phyloP scores from a whole-genome alignment of 495 filamentous ascomycete genomes.

The Penicillium waksmanii region DNA sequence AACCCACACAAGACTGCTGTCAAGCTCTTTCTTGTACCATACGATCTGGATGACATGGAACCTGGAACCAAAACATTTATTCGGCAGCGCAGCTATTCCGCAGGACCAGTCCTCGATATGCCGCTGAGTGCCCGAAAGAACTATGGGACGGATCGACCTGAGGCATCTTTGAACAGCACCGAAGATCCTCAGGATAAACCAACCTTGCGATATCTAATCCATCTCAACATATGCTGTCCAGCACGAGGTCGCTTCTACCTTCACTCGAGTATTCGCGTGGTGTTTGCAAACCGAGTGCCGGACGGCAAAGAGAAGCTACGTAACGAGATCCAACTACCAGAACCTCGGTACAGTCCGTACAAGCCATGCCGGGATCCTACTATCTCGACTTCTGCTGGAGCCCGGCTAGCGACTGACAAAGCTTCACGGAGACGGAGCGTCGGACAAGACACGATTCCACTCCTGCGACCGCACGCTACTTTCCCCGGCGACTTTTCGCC shows the following conservation, averaged over 20 bases:
- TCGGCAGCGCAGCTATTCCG: constrained; percentile 90
- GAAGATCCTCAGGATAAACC: constrained; percentile 68
- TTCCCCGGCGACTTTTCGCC: constrained; percentile 16
- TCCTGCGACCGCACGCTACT: constrained; percentile 14
- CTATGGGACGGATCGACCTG: constrained; percentile 47
- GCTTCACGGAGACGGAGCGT: constrained; percentile 60
- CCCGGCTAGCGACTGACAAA: constrained; percentile 54
- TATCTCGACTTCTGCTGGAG: constrained; percentile 16
- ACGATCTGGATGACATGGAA: constrained; percentile 95
- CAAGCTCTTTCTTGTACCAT: constrained; percentile 92
- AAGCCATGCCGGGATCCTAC: constrained; percentile 62
- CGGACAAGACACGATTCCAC: constrained; percentile 48
- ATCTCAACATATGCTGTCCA: constrained; percentile 91
- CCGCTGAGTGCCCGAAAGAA: constrained; percentile 56
- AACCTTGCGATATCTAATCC: constrained; percentile 86
- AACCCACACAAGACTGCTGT: constrained; percentile 96
- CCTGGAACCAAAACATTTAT: constrained; percentile 95
- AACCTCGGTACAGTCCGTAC: constrained; percentile 85
- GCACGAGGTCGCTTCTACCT: constrained; percentile 84
- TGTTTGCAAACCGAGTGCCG: constrained; percentile 96
- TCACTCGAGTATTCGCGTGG: constrained; percentile 89
- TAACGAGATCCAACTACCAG: constrained; percentile 88
- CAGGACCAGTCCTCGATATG: constrained; percentile 81
- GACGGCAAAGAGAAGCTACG: constrained; percentile 93
- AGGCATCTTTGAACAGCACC: constrained; percentile 41